These are phyloP conservation scores for Pseudogymnoascus sp. DNA, from an alignment of 2,329 filamentous ascomycete species.

Conservation along the genomic window DNA sequence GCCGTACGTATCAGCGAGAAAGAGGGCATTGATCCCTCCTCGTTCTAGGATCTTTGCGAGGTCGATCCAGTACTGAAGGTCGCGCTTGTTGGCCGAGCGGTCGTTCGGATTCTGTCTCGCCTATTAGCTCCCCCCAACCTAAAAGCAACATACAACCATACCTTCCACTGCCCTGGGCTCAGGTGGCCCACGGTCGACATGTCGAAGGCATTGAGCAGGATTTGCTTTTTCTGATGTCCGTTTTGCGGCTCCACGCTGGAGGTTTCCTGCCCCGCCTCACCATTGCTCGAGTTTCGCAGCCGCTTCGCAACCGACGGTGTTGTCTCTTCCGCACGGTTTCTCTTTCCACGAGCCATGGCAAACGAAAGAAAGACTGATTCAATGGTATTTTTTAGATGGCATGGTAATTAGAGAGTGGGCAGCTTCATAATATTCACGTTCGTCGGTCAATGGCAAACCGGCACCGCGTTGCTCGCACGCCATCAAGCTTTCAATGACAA, in stretches of 20 bases:
- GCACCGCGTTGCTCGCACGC: neutral
- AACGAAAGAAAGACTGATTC: neutral
- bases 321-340: neutral
- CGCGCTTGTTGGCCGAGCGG: constrained; percentile 52
- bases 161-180: constrained; percentile 62
- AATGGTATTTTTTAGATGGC: neutral
- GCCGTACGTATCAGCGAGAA: constrained; percentile 52
- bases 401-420: neutral
- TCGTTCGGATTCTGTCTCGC: constrained; percentile 48
- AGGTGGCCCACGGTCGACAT: constrained; percentile 60
- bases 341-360: neutral
- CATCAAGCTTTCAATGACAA: neutral
- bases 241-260: neutral
- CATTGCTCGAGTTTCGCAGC: neutral
- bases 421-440: neutral
- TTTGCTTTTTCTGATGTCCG: constrained; percentile 40
- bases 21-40: constrained; percentile 57
- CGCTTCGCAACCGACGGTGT: neutral
- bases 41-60: constrained; percentile 55
- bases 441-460: neutral
- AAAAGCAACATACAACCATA: constrained; percentile 23
- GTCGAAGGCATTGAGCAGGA: constrained; percentile 58
- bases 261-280: neutral
- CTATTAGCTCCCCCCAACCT: neutral
- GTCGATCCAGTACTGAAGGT: constrained; percentile 56